Base-by-base conservation (phyloP, 805 yeast species). In the Babjeviella inositovora region DNA sequence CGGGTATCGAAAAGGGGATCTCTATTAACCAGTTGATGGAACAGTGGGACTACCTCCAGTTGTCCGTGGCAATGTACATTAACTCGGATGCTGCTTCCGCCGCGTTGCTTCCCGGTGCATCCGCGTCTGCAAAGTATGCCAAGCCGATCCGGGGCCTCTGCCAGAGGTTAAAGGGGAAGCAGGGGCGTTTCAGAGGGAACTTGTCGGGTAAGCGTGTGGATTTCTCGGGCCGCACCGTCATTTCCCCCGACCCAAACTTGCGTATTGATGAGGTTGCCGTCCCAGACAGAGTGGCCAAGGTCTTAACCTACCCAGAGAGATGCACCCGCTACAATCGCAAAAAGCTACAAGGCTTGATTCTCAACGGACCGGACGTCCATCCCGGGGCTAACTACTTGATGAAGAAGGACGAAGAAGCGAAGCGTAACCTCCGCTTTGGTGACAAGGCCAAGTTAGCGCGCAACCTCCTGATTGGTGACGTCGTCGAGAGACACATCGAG, bases 171-270 rank as follows among this genome's bases (percentile, higher is more conserved):
- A 90, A 90, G 53, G 99, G 99, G 47, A 90, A 90, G 37, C 97
- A 90, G 53, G 99, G 99, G 41, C 75, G 99, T 45, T 92, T 90
- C 56, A 69, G 99, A 60, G 99, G 99, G 35, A 90, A 90, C 43
- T 55, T 90, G 37, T 84, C 96, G 1, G 99, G 99, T 50, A 90
- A 90, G 50, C 79, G 99, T 58, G 99, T 90, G 13, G 99, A 90
- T 50, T 90, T 90, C 44, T 84, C 96, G 0, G 98, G 93, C 23
- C 70, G 99, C 57, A 90, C 98, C 0, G 99, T 90, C 36, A 90
- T 90, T 41, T 87, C 97, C 3, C 98, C 98, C 2, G 99, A 90
- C 56, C 99, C 99, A 17, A 90, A 90, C 45, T 56, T 90, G 37
- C 62, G 76, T 14, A 81, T 90, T 32, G 97, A 90, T 50, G 95